A percentile compares a stretch with the other conserved stretches of the same genome.
phyloP scores from a whole-genome alignment of 306 rosid genomes.

The Sphenostylis stenocarpa region DNA sequence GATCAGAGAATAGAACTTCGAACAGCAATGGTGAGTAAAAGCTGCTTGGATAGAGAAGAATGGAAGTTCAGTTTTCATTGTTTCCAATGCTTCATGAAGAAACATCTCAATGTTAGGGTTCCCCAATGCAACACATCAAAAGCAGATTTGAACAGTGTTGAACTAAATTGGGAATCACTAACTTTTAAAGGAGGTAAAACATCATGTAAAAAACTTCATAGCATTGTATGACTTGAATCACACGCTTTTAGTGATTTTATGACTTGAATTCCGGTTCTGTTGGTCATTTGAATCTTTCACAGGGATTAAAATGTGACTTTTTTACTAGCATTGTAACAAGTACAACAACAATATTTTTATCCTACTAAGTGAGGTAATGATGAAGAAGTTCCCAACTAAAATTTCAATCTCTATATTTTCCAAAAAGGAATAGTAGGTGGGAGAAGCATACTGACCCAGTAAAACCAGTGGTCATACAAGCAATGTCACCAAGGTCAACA shows the following conservation, averaged over 20 bases:
- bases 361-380: neutral
- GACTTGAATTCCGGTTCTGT: neutral
- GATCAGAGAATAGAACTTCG: neutral
- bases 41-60: neutral
- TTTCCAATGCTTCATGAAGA: neutral
- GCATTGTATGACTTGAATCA: neutral
- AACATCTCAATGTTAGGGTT: neutral
- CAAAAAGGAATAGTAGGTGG: neutral
- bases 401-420: conserved; percentile 10
- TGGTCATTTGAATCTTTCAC: neutral
- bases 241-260: neutral
- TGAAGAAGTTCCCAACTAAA: neutral
- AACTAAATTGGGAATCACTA: neutral
- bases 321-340: neutral
- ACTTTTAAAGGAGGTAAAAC: neutral
- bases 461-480: conserved; percentile 96
- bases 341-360: neutral
- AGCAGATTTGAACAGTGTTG: neutral
- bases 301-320: neutral
- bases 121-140: neutral
- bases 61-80: neutral
- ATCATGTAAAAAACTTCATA: neutral
- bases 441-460: conserved; percentile 61
- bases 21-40: neutral
- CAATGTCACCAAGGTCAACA: conserved; percentile 70